Base-by-base conservation (phyloP, 1,284 basidiomycete genomes). In the Neonothopanus nambi region DNA sequence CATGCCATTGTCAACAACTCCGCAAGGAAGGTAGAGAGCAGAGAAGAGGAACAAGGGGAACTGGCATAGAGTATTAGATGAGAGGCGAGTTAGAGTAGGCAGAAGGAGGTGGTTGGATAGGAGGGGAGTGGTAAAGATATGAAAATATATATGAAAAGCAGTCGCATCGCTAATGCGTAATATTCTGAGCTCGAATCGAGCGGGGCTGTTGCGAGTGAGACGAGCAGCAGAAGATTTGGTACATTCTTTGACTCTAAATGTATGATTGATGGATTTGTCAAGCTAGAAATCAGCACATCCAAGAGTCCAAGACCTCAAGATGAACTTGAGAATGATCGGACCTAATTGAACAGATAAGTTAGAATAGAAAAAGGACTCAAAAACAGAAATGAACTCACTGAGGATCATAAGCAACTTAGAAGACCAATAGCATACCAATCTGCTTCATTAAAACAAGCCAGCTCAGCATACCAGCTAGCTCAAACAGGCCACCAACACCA, bases 71-170 rank as follows among this genome's bases (percentile, higher is more conserved):
- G 17, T 5, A 37, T 60, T 61, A 3, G 72, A 65, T 5, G 73
- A 71, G 23, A 80, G 64, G 21, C 63, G 57, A 1, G 71, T 69
- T 15, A 89, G 74, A 23, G 77, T 70, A 7, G 68, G 57, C 8
- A 89, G 65, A 11, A 86, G 80, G 21, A 91, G 70, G 7, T 86
- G 82, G 64, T 89, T 85, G 1, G 83, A 87, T 1, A 91, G 75
- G 0, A 86, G 69, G 1, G 83, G 82, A 42, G 89, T 76, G 5
- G 82, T 76, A 49, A 89, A 70, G 51, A 91, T 79, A 53, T 74
- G 65, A 3, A n/a, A n/a, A n/a, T n/a, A n/a, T n/a, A n/a, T n/a
- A 67, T 62, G 39, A 84, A 58, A 36, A 85, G 62, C 17, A 67
- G 66, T 17, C 60, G 68, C 43, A 77, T 67, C 45, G 63, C 69